phyloP scores from a whole-genome alignment of 768 basidiomycete genomes.

The Xerocomus spinulosus region DNA sequence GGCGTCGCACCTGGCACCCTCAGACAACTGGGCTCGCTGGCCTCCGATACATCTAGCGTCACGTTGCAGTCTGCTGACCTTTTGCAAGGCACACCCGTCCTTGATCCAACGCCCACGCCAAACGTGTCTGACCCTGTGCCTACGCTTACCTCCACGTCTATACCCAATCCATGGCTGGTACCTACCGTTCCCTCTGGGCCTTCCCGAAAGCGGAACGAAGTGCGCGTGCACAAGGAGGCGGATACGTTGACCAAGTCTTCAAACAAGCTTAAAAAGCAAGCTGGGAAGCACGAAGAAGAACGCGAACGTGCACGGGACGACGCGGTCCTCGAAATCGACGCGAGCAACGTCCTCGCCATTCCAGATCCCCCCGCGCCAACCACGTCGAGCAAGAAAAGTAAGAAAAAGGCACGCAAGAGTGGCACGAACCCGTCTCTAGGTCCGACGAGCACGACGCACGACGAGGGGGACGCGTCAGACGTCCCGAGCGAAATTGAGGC shows the following conservation, averaged over 20 bases:
- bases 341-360: constrained; percentile 14
- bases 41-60: constrained; percentile 62
- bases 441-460: neutral
- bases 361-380: constrained; percentile 7
- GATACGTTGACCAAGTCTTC: constrained; percentile 58
- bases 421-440: constrained; percentile 6
- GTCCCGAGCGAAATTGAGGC: constrained; percentile 64
- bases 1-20: constrained; percentile 28
- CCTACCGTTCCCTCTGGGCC: constrained; percentile 39
- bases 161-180: constrained; percentile 80
- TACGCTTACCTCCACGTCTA: constrained; percentile 9
- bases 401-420: constrained; percentile 13
- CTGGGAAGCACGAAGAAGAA: constrained; percentile 51
- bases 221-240: constrained; percentile 66
- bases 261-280: constrained; percentile 67
- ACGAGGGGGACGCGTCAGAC: constrained; percentile 41
- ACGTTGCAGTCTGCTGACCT: constrained; percentile 60
- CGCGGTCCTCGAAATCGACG: constrained; percentile 71
- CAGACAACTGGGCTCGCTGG: constrained; percentile 30
- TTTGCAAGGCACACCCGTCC: constrained; percentile 31
- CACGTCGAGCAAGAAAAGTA: constrained; percentile 9
- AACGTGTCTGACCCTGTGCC: constrained; percentile 19
- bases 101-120: constrained; percentile 5
- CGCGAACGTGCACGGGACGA: constrained; percentile 65
- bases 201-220: constrained; percentile 68